Percentiles rank a stretch among this genome's conserved stretches.
Evolutionary conservation across 2,329 filamentous ascomycete species (phyloP).

Genomic region (Aspergillus persii): DNA sequence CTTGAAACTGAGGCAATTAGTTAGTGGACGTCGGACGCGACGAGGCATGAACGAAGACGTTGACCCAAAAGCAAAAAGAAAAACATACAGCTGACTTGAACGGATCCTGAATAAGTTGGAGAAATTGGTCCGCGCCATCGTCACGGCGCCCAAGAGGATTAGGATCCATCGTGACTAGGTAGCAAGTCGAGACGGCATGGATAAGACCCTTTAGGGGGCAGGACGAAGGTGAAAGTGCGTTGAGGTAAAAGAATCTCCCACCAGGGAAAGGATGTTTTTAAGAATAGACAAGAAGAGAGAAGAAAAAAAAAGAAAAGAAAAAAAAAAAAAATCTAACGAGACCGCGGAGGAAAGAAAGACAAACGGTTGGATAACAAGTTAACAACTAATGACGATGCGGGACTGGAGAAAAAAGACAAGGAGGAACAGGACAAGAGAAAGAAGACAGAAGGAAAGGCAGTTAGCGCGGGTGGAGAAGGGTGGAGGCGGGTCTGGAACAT

Average conservation of each 20-base stretch:
- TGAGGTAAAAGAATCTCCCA: background rate
- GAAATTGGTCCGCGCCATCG: conserved; percentile 37
- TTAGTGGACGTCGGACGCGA: conserved; percentile 1
- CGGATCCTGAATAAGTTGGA: conserved; percentile 45
- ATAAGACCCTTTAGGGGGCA: background rate
- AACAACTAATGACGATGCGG: background rate
- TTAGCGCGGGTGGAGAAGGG: conserved; percentile 1
- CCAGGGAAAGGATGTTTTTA: background rate
- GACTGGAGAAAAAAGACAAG: background rate
- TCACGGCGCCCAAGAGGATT: conserved; percentile 25
- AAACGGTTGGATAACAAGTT: background rate
- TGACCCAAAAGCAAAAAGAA: background rate
- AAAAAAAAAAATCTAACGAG: conserved; percentile 1
- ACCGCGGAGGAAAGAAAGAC: background rate
- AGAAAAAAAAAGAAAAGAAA: conserved; percentile 1
- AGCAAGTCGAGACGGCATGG: conserved; percentile 17
- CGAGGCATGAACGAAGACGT: background rate
- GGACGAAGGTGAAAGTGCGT: conserved; percentile 14
- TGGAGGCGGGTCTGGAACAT: conserved; percentile 13
- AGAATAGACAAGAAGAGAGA: background rate
- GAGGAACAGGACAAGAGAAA: conserved; percentile 1
- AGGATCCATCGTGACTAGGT: conserved; percentile 25
- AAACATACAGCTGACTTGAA: conserved; percentile 43
- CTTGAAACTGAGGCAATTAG: conserved; percentile 46
- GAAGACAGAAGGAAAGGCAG: background rate